Conservation (phyloP, 306 rosid genomes). For the Oxytropis ochrocephala region DNA sequence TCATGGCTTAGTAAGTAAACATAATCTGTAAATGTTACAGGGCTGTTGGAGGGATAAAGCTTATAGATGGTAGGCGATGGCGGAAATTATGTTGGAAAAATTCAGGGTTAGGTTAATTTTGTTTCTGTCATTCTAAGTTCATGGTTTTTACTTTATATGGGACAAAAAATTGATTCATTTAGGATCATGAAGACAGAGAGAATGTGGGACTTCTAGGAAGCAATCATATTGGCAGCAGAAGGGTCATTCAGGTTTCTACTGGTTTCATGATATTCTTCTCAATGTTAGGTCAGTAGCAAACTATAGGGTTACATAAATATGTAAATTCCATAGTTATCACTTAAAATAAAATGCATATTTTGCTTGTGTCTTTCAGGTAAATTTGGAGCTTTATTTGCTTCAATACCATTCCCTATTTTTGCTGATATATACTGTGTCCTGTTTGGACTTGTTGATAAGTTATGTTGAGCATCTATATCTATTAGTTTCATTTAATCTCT, state of each 20-base stretch:
- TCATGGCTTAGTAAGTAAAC: too few species aligned
- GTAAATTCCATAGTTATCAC: neutral
- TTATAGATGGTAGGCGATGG: too few species aligned
- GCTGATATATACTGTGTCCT: slow-evolving; percentile 86
- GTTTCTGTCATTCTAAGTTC: too few species aligned
- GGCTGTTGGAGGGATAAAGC: too few species aligned
- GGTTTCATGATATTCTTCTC: slow-evolving; percentile 98
- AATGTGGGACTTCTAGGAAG: slow-evolving; percentile 95
- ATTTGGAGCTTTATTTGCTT: slow-evolving; percentile 91
- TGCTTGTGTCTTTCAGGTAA: slow-evolving; percentile 53
- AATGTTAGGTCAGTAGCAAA: slow-evolving; percentile 54
- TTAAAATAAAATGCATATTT: neutral
- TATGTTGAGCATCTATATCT: neutral
- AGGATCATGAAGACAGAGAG: slow-evolving; percentile 54
- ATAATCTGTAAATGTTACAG: too few species aligned
- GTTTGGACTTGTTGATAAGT: slow-evolving; percentile 88
- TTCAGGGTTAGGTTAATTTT: too few species aligned
- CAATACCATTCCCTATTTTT: slow-evolving; percentile 90
- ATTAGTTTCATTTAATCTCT: too few species aligned
- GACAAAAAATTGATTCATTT: slow-evolving; percentile 11
- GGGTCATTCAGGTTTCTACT: slow-evolving; percentile 94
- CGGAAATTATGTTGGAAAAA: too few species aligned
- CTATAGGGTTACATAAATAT: neutral
- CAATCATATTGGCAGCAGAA: slow-evolving; percentile 85
- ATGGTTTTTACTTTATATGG: neutral